Evolutionary conservation across 2,329 filamentous ascomycete genomes (phyloP).

Genomic region (Periconia sp.): DNA sequence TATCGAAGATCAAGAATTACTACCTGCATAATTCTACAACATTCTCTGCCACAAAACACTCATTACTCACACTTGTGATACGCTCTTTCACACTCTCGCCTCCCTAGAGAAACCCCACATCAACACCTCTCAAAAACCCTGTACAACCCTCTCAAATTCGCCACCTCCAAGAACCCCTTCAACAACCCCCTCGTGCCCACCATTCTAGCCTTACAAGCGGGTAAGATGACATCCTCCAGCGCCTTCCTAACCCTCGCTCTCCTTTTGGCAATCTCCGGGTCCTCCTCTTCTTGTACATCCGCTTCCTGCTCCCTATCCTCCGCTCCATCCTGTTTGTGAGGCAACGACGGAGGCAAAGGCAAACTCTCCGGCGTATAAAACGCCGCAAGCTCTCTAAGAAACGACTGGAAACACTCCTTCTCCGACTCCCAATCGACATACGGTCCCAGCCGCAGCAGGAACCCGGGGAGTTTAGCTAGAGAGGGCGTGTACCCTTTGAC

Average conservation of each 20-base stretch:
- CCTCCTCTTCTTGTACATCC: constrained; percentile 27
- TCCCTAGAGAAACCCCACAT: not conserved
- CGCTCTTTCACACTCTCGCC: too few relatives aligned
- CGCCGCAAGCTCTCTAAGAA: constrained; percentile 81
- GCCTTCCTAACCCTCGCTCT: constrained; percentile 71
- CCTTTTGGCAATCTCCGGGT: constrained; percentile 51
- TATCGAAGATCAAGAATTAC: not conserved
- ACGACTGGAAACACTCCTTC: constrained; percentile 79
- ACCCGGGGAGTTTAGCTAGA: constrained; percentile 82
- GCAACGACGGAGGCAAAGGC: constrained; percentile 51
- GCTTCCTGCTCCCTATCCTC: constrained; percentile 47
- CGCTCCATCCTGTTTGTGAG: constrained; percentile 33
- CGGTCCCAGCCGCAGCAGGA: constrained; percentile 84
- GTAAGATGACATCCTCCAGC: constrained; percentile 86
- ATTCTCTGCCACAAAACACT: too few relatives aligned
- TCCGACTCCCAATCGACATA: constrained; percentile 86
- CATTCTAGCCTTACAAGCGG: constrained; percentile 79
- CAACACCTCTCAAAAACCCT: constrained; percentile 92
- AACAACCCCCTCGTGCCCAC: constrained; percentile 80
- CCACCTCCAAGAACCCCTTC: constrained; percentile 79
- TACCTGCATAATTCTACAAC: not conserved
- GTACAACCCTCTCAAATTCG: constrained; percentile 90
- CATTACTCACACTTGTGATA: too few relatives aligned
- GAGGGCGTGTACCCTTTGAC: constrained; percentile 86
- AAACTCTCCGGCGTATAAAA: constrained; percentile 91